Evolutionary conservation across 2,329 filamentous ascomycete species (phyloP), one percentile per base, ranked within the genome.

Genomic region (Hymenoscyphus repandus): DNA sequence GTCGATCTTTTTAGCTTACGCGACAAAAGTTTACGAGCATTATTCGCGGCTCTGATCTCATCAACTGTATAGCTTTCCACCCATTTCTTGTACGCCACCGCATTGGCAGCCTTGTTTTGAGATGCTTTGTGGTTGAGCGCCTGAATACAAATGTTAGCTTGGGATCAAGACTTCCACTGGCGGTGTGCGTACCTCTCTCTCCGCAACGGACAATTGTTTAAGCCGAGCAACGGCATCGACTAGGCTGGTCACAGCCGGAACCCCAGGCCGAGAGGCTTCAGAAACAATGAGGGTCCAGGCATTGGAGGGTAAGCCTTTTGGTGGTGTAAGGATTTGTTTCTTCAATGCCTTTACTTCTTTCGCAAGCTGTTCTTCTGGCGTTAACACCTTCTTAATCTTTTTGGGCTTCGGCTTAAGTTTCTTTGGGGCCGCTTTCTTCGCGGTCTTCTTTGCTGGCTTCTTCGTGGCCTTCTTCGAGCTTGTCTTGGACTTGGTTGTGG

Each of bases 11-110:
- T 50, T 57, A 42, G 47, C 57, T 57, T 59, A 20, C 34, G 52
- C 31, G 50, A 58, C 31, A 67, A 50, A 17, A 30, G 36, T 27
- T 36, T 52, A 34, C 83, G 78, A 10, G 83, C 83, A 10, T 57
- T 61, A 64, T 87, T 87, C 50, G 83, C 83, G 2, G 70, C 52
- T 41, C 69, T 69, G 58, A 87, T 85, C 61, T 83, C 64, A 5
- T 77, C 69, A 9, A 79, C 74, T 1, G 78, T 78, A 61, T 82
- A 67, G 2, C 65, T 68, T 31, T 74, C 64, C 17, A 86, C 64
- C 79, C 79, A 87, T 52, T 71, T 62, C 30, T 75, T 68, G 61
- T 75, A 76, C 12, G 68, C 70, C 17, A 68, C 66, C 17, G 64
- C 58, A 45, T 74, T 74, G 12, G 69, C 66, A 37, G 68, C 70